Evolutionary conservation across 192 early-diverging fungal species (phyloP).

Genomic region (Coemansia sp.): DNA sequence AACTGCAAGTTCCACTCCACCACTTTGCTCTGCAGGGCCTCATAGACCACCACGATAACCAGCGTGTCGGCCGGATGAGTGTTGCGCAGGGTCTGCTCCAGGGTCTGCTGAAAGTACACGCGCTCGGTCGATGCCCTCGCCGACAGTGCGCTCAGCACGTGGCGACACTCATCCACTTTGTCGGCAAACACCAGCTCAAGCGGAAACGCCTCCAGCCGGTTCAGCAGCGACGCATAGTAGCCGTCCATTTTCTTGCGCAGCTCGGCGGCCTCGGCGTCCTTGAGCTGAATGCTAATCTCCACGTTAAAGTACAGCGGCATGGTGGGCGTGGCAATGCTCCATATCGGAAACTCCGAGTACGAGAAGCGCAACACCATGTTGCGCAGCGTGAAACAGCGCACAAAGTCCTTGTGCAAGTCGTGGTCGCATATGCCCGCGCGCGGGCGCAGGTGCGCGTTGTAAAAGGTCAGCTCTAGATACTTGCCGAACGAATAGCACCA

Average conservation of each 20-base stretch:
- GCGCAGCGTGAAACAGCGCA: slow-evolving; percentile 77
- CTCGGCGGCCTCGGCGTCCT: slow-evolving; percentile 68
- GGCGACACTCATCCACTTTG: slow-evolving; percentile 67
- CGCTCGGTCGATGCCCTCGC: slow-evolving; percentile 71
- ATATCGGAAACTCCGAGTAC: slow-evolving; percentile 51
- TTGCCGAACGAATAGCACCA: slow-evolving; percentile 98
- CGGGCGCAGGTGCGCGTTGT: slow-evolving; percentile 63
- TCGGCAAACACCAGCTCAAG: slow-evolving; percentile 70
- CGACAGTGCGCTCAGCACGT: slow-evolving; percentile 65
- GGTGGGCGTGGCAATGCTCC: slow-evolving; percentile 38
- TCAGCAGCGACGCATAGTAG: slow-evolving; percentile 84
- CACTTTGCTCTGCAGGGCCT: slow-evolving; percentile 74
- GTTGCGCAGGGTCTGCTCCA: slow-evolving; percentile 79
- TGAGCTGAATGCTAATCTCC: slow-evolving; percentile 62
- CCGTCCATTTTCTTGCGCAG: slow-evolving; percentile 65
- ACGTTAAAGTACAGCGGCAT: slow-evolving; percentile 44
- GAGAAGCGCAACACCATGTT: slow-evolving; percentile 76
- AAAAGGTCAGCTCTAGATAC: slow-evolving; percentile 88
- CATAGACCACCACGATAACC: slow-evolving; percentile 73
- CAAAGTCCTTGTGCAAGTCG: slow-evolving; percentile 75
- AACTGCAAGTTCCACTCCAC: slow-evolving; percentile 83
- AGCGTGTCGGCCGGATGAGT: slow-evolving; percentile 74
- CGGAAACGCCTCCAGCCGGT: slow-evolving; percentile 75
- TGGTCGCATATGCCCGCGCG: slow-evolving; percentile 76
- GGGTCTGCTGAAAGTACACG: slow-evolving; percentile 73